Conservation (phyloP, 75 land plant genomes). For the Azolla pinnata region DNA sequence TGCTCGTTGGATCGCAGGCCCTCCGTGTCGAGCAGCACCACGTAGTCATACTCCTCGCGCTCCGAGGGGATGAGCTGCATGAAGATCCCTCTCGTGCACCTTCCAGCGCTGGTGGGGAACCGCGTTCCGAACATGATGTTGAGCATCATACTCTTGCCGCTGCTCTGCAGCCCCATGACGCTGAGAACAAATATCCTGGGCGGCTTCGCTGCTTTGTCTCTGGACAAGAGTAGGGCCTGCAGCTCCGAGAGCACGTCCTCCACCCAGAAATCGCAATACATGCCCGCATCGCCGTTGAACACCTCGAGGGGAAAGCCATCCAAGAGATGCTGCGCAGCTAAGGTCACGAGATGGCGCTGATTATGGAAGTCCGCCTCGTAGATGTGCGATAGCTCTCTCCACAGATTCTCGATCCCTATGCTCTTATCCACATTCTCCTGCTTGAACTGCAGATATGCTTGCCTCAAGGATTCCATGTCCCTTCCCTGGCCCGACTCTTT, state of each 20-base stretch:
- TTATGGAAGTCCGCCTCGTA: constrained; percentile 10
- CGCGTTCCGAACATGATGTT: constrained; percentile 19
- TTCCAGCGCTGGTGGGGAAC: constrained; percentile 11
- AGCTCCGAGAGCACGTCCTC: constrained; percentile 5
- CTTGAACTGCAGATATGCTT: neutral
- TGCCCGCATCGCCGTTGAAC: constrained; percentile 13
- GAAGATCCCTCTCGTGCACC: constrained; percentile 11
- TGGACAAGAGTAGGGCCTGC: neutral
- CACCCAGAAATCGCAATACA: constrained; percentile 12
- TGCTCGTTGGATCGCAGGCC: constrained; percentile 7
- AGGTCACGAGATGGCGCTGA: neutral
- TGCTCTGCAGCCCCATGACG: constrained; percentile 18
- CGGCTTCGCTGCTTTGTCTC: neutral
- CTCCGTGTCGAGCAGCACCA: constrained; percentile 13
- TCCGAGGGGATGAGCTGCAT: constrained; percentile 16
- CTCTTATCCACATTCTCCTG: constrained; percentile 12
- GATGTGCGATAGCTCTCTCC: constrained; percentile 17
- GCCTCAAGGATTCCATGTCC: neutral
- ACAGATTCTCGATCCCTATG: constrained; percentile 11
- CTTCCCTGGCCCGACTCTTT: too few relatives aligned
- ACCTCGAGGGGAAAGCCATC: constrained; percentile 15
- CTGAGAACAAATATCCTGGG: constrained; percentile 13
- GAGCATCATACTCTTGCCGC: constrained; percentile 16
- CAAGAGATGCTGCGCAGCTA: constrained; percentile 12
- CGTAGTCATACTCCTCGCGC: constrained; percentile 13